A percentile compares a stretch with the other conserved stretches of the same genome.
phyloP scores from a whole-genome alignment of 2,329 filamentous ascomycete species.

The Verruconis gallopava region DNA sequence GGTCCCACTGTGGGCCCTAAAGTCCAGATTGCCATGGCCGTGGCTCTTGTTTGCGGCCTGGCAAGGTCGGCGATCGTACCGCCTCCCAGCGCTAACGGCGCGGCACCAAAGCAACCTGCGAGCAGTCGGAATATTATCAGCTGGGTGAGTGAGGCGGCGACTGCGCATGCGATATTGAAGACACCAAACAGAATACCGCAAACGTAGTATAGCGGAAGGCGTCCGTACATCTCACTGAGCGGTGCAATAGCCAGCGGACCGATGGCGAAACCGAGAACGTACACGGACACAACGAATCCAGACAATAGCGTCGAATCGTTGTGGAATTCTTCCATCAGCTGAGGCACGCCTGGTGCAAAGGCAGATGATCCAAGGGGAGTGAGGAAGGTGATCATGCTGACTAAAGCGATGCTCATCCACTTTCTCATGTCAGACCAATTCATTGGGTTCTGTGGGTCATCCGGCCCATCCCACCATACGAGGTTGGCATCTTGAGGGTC shows the following conservation, averaged over 20 bases:
- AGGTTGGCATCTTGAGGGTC: slow-evolving; percentile 37
- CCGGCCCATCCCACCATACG: slow-evolving; percentile 46
- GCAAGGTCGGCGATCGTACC: slow-evolving; percentile 28
- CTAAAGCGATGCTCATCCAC: slow-evolving; percentile 32
- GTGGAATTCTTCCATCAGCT: slow-evolving; percentile 22
- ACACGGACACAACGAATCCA: slow-evolving; percentile 26
- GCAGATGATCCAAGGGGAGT: slow-evolving; percentile 25
- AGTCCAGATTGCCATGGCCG: slow-evolving; percentile 25
- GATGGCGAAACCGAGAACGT: slow-evolving; percentile 26
- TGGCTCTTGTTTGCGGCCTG: slow-evolving; percentile 22
- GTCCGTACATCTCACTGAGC: slow-evolving; percentile 11
- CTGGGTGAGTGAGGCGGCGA: slow-evolving; percentile 39
- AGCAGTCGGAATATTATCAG: slow-evolving; percentile 49
- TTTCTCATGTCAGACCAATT: slow-evolving; percentile 44
- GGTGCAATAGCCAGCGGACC: slow-evolving; percentile 18
- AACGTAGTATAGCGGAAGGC: slow-evolving; percentile 9
- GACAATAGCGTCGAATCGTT: slow-evolving; percentile 20
- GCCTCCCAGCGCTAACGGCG: slow-evolving; percentile 25
- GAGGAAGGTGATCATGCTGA: slow-evolving; percentile 36
- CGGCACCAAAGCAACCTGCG: slow-evolving; percentile 18
- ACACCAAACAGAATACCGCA: slow-evolving; percentile 45
- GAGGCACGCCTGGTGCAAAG: slow-evolving; percentile 20
- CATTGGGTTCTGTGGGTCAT: slow-evolving; percentile 45
- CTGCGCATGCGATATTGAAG: slow-evolving; percentile 52
- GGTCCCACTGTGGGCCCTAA: slow-evolving; percentile 30